A percentile compares a stretch with the other conserved stretches of the same genome.
Evolutionary conservation across 352 stramenopile species (phyloP).

Genomic region (Pythium aquatile): DNA sequence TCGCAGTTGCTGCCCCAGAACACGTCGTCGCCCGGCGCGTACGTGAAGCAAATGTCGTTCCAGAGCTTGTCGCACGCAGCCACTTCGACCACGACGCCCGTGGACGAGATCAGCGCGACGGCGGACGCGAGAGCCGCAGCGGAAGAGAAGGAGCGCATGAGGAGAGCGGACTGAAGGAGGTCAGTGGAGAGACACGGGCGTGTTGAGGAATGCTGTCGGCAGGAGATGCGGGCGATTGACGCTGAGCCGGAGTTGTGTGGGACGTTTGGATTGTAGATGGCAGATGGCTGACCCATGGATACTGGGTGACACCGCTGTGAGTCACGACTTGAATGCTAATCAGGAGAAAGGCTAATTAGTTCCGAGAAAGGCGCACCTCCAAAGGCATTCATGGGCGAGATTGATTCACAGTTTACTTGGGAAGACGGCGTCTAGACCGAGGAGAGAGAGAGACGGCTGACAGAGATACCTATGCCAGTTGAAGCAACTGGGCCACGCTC

Average conservation of each 20-base stretch:
- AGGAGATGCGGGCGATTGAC: too few relatives aligned
- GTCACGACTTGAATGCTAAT: background rate
- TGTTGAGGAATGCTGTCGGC: background rate
- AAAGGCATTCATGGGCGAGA: background rate
- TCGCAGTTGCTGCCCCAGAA: slow-evolving; percentile 28
- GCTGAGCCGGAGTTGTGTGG: background rate
- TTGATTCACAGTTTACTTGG: background rate
- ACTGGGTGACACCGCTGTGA: background rate
- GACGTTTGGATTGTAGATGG: background rate
- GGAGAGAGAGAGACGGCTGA: background rate
- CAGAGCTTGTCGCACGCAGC: slow-evolving; percentile 23
- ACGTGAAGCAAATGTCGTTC: slow-evolving; percentile 29
- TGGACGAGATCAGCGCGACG: slow-evolving; percentile 1
- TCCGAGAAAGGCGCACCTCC: background rate
- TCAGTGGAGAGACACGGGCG: background rate
- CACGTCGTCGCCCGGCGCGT: slow-evolving; percentile 22
- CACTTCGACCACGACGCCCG: slow-evolving; percentile 9
- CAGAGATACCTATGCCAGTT: slow-evolving; percentile 23
- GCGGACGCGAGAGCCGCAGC: background rate
- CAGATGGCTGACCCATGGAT: background rate
- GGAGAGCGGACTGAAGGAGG: background rate
- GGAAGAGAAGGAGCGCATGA: background rate
- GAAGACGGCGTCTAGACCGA: background rate
- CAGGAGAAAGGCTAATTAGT: background rate
- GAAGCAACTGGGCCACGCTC: slow-evolving; percentile 60